Evolutionary conservation across 2,329 filamentous ascomycete genomes (phyloP).

Genomic region (Colletotrichum australisinense): DNA sequence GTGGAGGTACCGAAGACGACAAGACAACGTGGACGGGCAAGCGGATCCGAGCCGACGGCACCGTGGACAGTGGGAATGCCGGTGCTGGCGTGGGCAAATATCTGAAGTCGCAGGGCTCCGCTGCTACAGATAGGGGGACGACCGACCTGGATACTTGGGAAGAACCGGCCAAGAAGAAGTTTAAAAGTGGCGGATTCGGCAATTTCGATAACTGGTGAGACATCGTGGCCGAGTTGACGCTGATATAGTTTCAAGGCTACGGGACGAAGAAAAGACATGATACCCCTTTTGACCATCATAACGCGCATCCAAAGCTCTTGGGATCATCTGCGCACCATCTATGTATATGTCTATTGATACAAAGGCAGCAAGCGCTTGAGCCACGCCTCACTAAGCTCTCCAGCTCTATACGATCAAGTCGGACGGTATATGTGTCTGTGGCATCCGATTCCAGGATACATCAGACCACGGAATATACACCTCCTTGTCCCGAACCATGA

Average conservation of each 20-base stretch:
- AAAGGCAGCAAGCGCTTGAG: background rate
- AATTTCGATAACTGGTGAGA: conserved; percentile 91
- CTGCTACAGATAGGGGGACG: conserved; percentile 51
- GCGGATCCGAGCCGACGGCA: conserved; percentile 77
- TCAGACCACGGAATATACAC: conserved; percentile 41
- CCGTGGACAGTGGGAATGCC: conserved; percentile 57
- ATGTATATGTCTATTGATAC: background rate
- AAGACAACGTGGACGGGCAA: conserved; percentile 97
- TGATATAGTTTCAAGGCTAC: background rate
- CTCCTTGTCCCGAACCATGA: conserved; percentile 52
- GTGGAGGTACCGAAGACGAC: conserved; percentile 86
- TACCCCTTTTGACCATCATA: conserved; percentile 9
- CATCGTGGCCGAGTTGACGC: background rate
- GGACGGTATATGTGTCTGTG: conserved; percentile 39
- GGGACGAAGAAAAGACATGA: conserved; percentile 23
- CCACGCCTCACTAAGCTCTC: background rate
- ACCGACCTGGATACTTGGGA: conserved; percentile 70
- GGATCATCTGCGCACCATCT: background rate
- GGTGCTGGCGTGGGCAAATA: conserved; percentile 80
- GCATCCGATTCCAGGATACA: conserved; percentile 39
- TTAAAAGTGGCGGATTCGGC: conserved; percentile 83
- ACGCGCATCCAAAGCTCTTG: background rate
- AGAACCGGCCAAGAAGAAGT: conserved; percentile 84
- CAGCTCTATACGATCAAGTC: conserved; percentile 43
- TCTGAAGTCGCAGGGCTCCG: conserved; percentile 55